Evolutionary conservation across 257 asterid species (phyloP).

Genomic region (Cinchona pubescens): DNA sequence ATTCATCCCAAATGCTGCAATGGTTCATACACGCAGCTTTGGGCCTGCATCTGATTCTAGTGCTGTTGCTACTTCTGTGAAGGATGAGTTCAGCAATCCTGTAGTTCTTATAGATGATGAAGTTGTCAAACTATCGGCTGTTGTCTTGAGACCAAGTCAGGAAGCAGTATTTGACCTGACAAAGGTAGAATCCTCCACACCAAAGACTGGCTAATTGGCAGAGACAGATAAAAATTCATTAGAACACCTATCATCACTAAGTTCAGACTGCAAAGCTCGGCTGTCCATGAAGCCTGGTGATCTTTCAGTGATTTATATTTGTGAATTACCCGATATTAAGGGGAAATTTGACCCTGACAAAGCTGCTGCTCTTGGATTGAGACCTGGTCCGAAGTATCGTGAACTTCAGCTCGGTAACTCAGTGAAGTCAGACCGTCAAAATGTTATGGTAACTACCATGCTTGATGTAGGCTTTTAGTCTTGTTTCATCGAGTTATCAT

Average conservation of each 20-base stretch:
- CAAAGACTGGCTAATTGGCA: constrained; percentile 16
- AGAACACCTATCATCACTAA: neutral
- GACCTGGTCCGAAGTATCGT: constrained; percentile 81
- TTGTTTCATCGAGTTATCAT: constrained; percentile 15
- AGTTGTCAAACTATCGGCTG: constrained; percentile 84
- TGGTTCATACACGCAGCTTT: constrained; percentile 84
- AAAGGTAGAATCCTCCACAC: constrained; percentile 9
- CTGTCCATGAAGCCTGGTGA: constrained; percentile 57
- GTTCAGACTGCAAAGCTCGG: constrained; percentile 19
- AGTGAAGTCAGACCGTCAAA: constrained; percentile 67
- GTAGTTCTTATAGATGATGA: constrained; percentile 72
- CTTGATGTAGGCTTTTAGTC: constrained; percentile 1
- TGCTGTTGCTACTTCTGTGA: constrained; percentile 29
- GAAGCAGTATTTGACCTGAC: constrained; percentile 23
- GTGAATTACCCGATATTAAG: constrained; percentile 87
- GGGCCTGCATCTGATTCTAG: constrained; percentile 51
- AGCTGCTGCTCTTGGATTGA: constrained; percentile 81
- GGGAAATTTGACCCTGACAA: constrained; percentile 82
- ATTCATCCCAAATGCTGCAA: constrained; percentile 84
- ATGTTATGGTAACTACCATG: constrained; percentile 53
- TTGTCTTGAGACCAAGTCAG: constrained; percentile 57
- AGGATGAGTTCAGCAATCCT: constrained; percentile 41
- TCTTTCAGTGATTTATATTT: constrained; percentile 71
- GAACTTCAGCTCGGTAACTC: constrained; percentile 80
- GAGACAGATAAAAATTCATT: constrained; percentile 17